Conservation (phyloP, 192 early-diverging fungal species). For the Linnemannia hyalina region DNA sequence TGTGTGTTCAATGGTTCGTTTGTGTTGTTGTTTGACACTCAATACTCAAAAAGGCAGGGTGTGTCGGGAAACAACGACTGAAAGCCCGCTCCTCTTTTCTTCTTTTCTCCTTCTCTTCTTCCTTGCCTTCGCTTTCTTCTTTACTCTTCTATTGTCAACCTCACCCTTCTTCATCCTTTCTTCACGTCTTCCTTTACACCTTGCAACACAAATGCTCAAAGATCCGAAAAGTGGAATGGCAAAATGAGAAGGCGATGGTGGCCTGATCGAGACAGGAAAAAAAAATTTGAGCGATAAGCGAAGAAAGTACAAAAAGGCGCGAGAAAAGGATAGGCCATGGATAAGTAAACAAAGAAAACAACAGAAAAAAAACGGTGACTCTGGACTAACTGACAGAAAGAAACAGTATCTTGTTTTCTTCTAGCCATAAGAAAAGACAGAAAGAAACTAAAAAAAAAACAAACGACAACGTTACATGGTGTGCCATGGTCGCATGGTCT, state of each 20-base stretch:
- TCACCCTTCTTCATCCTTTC: background rate
- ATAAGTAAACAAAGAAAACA: background rate
- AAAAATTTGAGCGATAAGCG: background rate
- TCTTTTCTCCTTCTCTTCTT: background rate
- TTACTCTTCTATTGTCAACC: background rate
- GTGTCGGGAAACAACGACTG: background rate
- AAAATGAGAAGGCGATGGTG: background rate
- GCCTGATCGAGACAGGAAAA: background rate
- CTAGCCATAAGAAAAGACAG: background rate
- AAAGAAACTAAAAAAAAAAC: background rate
- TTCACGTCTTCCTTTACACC: background rate
- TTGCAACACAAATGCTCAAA: background rate
- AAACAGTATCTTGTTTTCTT: background rate
- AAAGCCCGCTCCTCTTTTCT: background rate
- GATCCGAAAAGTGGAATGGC: background rate
- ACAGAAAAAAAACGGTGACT: background rate
- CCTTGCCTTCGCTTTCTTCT: background rate
- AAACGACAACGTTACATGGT: conserved; percentile 35
- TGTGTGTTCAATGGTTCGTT: background rate
- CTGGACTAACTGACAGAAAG: background rate
- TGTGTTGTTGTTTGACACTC: background rate
- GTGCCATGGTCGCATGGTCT: conserved; percentile 29
- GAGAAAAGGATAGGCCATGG: background rate
- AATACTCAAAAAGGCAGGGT: background rate
- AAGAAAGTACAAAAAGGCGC: background rate